These are phyloP conservation scores for Fusarium sp. DNA, from an alignment of 2,329 filamentous ascomycete genomes.

Conservation along the genomic window DNA sequence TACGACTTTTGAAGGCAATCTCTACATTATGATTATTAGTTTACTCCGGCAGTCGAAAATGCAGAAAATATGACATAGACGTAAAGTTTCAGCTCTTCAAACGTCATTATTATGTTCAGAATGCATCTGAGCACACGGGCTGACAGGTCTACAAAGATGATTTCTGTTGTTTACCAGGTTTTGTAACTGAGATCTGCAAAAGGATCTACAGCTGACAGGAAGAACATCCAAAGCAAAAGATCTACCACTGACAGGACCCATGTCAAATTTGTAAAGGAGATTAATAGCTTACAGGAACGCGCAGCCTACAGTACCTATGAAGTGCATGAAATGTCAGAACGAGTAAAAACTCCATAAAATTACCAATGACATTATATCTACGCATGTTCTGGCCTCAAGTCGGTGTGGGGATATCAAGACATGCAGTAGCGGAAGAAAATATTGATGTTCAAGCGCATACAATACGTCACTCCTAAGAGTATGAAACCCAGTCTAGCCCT, in stretches of 20 bases:
- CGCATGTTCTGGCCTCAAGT: neutral
- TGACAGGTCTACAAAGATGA: neutral
- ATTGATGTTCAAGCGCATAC: neutral
- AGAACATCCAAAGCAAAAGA: neutral
- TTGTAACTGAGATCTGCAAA: accelerated
- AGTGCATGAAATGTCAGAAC: neutral
- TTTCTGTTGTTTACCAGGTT: neutral
- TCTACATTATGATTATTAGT: no score
- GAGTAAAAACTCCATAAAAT: neutral
- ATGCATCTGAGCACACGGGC: neutral
- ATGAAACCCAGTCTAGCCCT: no score
- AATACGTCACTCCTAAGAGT: neutral
- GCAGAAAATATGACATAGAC: neutral
- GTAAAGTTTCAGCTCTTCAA: neutral
- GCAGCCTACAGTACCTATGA: neutral
- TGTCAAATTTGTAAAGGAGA: neutral
- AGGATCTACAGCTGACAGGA: neutral
- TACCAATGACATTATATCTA: neutral
- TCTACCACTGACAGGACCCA: neutral
- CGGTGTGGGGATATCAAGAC: neutral
- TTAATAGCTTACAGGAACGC: neutral
- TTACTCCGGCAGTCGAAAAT: no score
- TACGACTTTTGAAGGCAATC: no score
- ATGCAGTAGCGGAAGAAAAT: neutral
- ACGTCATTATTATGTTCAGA: neutral